phyloP scores from a whole-genome alignment of 345 rosid genomes.

The Arabidopsis thaliana region DNA sequence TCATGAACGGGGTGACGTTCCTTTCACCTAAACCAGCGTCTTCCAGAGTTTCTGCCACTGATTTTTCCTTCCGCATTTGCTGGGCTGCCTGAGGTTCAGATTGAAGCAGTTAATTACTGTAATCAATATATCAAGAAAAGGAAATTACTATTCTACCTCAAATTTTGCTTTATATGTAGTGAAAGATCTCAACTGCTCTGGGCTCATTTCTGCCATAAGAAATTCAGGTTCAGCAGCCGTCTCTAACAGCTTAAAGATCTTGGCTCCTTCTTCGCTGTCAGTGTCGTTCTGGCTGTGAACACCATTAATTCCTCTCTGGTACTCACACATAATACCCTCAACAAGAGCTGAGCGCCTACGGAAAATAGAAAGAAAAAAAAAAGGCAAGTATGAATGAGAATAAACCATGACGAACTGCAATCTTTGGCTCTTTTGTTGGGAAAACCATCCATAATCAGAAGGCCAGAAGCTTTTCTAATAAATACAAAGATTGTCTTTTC shows the following conservation, averaged over 20 bases:
- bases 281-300: slow-evolving; percentile 55
- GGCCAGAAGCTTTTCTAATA: slow-evolving; percentile 17
- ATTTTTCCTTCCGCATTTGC: slow-evolving; percentile 66
- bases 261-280: slow-evolving; percentile 88
- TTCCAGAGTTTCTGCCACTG: slow-evolving; percentile 69
- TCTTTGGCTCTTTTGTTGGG: not conserved
- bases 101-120: slow-evolving; percentile 4
- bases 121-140: slow-evolving; percentile 10
- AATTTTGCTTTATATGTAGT: slow-evolving; percentile 66
- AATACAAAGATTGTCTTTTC: slow-evolving; percentile 17
- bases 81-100: slow-evolving; percentile 60
- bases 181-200: slow-evolving; percentile 77
- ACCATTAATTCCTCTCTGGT: slow-evolving; percentile 54
- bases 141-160: slow-evolving; percentile 60
- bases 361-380: slow-evolving; percentile 36
- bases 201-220: slow-evolving; percentile 92
- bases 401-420: slow-evolving; percentile 17
- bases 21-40: slow-evolving; percentile 75
- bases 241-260: slow-evolving; percentile 72
- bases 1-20: slow-evolving; percentile 86
- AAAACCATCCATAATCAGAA: slow-evolving; percentile 17
- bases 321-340: slow-evolving; percentile 74
- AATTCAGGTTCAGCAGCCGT: slow-evolving; percentile 90
- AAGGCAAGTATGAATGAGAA: slow-evolving; percentile 19
- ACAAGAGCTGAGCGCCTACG: slow-evolving; percentile 65